phyloP scores from a whole-genome alignment of 805 yeast genomes.

The Ogataea kodamae region DNA sequence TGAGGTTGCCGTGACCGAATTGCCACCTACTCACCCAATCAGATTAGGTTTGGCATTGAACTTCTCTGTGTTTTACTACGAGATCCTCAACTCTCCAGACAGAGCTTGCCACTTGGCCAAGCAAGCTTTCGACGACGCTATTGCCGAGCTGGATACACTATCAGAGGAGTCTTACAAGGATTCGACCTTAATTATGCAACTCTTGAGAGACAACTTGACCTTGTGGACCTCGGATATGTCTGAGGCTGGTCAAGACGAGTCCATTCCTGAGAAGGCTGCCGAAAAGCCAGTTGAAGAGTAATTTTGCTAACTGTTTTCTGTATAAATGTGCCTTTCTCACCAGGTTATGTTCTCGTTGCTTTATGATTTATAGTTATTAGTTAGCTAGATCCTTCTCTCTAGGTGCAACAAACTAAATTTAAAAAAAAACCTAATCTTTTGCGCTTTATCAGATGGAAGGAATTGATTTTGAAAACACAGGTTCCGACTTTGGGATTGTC shows the following conservation, averaged over 20 bases:
- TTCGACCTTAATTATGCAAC: constrained; percentile 97
- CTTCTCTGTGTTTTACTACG: constrained; percentile 97
- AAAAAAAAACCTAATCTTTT: constrained; percentile 6
- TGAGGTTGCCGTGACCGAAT: constrained; percentile 93
- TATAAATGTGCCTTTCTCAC: constrained; percentile 22
- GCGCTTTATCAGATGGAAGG: constrained; percentile 25
- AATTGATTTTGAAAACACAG: constrained; percentile 45
- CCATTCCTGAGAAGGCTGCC: constrained; percentile 35
- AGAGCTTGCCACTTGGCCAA: constrained; percentile 98
- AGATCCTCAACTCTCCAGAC: constrained; percentile 96
- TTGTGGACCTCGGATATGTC: constrained; percentile 96
- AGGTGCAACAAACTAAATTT: constrained; percentile 8
- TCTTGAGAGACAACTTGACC: constrained; percentile 96
- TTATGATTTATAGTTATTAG: constrained; percentile 22
- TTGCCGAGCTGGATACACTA: constrained; percentile 95
- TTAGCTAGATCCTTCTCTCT: constrained; percentile 19
- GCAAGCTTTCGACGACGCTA: constrained; percentile 98
- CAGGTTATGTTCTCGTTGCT: constrained; percentile 23
- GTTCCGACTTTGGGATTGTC: constrained; percentile 41
- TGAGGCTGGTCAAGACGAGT: constrained; percentile 67
- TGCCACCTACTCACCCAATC: constrained; percentile 98
- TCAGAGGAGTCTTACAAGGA: constrained; percentile 98
- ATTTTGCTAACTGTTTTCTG: constrained; percentile 22
- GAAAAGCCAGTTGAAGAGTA: constrained; percentile 32
- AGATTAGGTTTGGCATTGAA: constrained; percentile 96